These are phyloP conservation scores for Stygiomarasmius scandens DNA, from an alignment of 1,284 basidiomycete genomes.

Conservation along the genomic window DNA sequence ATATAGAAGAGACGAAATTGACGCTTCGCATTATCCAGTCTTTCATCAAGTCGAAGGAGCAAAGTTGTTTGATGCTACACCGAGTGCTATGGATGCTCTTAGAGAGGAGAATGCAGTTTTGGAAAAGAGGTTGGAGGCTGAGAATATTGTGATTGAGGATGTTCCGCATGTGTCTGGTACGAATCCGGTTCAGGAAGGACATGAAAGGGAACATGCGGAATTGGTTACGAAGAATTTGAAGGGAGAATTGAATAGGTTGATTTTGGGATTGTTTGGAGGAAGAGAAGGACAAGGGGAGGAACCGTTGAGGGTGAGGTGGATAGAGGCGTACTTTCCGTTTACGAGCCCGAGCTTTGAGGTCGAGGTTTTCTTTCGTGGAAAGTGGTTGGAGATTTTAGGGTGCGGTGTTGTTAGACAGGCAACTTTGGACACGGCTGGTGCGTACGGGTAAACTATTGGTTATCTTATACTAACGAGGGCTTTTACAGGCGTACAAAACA, in stretches of 20 bases:
- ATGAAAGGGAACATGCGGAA: constrained; percentile 73
- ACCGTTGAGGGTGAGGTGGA: constrained; percentile 92
- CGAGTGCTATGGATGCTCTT: constrained; percentile 58
- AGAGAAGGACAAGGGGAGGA: constrained; percentile 49
- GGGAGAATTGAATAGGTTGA: constrained; percentile 87
- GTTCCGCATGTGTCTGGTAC: constrained; percentile 70
- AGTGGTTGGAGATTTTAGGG: constrained; percentile 97
- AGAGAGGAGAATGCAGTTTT: constrained; percentile 69
- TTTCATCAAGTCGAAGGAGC: constrained; percentile 99
- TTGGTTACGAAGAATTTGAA: constrained; percentile 88
- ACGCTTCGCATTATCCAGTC: constrained; percentile 94
- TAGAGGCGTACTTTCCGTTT: constrained; percentile 97
- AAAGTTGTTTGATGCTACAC: constrained; percentile 67
- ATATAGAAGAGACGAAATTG: constrained; percentile 98
- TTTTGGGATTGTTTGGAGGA: constrained; percentile 82
- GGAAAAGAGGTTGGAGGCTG: constrained; percentile 58
- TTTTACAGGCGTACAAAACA: constrained; percentile 69
- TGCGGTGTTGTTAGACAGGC: constrained; percentile 91
- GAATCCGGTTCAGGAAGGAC: constrained; percentile 82
- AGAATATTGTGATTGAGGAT: constrained; percentile 87
- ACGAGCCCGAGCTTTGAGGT: constrained; percentile 98
- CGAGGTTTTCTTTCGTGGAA: constrained; percentile 94
- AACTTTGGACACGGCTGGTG: constrained; percentile 86
- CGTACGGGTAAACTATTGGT: constrained; percentile 36
- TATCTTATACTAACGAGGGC: too few species aligned